Conservation (phyloP, 2,329 filamentous ascomycete species). For the Trichoderma koningiopsis region DNA sequence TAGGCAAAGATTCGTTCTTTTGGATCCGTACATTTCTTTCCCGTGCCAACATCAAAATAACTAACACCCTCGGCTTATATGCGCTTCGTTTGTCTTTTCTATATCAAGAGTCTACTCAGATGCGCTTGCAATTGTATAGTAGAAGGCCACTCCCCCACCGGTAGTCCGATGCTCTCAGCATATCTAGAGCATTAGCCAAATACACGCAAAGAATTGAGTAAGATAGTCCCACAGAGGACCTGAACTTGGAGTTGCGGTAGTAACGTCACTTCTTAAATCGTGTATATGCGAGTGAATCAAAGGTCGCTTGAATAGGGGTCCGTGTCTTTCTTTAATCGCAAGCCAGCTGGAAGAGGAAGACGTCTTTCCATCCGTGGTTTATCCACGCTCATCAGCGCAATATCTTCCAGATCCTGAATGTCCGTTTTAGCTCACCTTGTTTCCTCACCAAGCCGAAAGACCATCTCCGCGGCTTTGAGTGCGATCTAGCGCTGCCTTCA, state of each 20-base stretch:
- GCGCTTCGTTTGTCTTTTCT: background rate
- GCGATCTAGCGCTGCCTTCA: slow-evolving; percentile 10
- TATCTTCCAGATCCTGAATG: background rate
- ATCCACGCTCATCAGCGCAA: background rate
- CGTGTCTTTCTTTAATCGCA: slow-evolving; percentile 2
- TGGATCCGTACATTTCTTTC: background rate
- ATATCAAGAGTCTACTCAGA: background rate
- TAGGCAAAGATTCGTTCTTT: background rate
- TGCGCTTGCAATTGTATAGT: background rate
- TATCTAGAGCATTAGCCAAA: slow-evolving; percentile 1
- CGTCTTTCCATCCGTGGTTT: background rate
- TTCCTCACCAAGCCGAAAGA: slow-evolving; percentile 5
- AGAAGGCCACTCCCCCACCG: background rate
- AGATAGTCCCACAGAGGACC: background rate
- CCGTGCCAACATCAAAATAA: background rate
- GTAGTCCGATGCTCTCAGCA: background rate
- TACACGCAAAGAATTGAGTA: background rate
- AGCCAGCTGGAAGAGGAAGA: background rate
- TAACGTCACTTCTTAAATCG: background rate
- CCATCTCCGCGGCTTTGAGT: background rate
- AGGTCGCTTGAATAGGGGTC: background rate
- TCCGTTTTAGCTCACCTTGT: background rate
- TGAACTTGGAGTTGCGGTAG: background rate
- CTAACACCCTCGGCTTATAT: background rate
- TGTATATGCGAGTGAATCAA: background rate